Conservation (phyloP, 2,329 filamentous ascomycete species). For the Claviceps sp. region DNA sequence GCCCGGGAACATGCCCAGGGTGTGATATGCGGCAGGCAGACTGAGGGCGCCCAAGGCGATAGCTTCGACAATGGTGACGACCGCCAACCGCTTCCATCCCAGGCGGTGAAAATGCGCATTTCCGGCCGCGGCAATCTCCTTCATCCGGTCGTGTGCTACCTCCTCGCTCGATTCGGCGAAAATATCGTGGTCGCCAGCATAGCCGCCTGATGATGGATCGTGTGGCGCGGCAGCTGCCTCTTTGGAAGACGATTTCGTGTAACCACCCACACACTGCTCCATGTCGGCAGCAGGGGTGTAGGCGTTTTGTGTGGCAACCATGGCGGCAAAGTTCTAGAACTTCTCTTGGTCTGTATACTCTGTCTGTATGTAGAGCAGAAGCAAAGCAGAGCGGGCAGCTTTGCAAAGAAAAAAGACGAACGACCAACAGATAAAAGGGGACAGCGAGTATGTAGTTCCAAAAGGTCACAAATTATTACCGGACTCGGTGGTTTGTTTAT, state of each 20-base stretch:
- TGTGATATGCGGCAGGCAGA: slow-evolving; percentile 38
- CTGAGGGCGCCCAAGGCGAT: slow-evolving; percentile 40
- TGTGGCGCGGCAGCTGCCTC: not conserved
- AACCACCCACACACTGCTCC: not conserved
- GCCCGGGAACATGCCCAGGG: slow-evolving; percentile 39
- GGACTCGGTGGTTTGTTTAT: no score
- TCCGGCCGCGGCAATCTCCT: slow-evolving; percentile 28
- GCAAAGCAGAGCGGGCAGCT: no score
- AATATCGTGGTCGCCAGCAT: slow-evolving; percentile 6
- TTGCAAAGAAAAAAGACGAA: no score
- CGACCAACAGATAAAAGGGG: no score
- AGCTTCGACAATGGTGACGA: slow-evolving; percentile 43
- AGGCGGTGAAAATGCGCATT: slow-evolving; percentile 36
- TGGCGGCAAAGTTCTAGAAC: not conserved
- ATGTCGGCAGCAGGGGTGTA: slow-evolving; percentile 1
- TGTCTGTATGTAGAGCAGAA: no score
- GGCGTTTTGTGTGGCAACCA: not conserved
- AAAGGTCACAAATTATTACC: no score
- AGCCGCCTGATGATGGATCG: not conserved
- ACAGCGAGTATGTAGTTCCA: no score
- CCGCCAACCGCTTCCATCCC: slow-evolving; percentile 42
- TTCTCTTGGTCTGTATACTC: no score
- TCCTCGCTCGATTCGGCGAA: slow-evolving; percentile 14
- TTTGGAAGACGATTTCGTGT: not conserved
- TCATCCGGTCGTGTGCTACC: slow-evolving; percentile 22